phyloP scores from a whole-genome alignment of 2,329 filamentous ascomycete genomes.

The Colletotrichum sp. region DNA sequence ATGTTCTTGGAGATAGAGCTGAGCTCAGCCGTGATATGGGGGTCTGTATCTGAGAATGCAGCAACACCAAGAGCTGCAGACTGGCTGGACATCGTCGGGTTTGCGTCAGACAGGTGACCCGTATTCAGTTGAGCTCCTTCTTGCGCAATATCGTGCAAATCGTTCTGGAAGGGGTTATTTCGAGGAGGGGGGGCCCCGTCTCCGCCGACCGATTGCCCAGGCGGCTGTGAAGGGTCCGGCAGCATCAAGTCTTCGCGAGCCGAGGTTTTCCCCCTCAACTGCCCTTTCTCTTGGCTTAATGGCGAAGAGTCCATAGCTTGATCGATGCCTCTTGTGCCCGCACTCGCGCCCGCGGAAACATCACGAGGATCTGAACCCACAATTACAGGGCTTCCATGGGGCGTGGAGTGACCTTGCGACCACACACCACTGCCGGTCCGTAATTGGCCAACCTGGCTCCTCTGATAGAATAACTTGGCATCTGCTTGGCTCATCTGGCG shows the following conservation, averaged over 20 bases:
- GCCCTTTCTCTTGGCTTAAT: not conserved
- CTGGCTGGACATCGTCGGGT: not conserved
- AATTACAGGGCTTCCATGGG: slow-evolving; percentile 52
- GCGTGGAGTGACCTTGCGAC: slow-evolving; percentile 43
- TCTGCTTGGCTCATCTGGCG: slow-evolving; percentile 94
- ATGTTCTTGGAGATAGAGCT: slow-evolving; percentile 89
- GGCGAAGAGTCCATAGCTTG: slow-evolving; percentile 28
- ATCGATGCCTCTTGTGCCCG: slow-evolving; percentile 31
- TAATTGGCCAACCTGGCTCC: slow-evolving; percentile 71
- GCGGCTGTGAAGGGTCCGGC: not conserved
- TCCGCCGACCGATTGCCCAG: not conserved
- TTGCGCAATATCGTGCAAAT: not conserved
- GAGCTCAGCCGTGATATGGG: slow-evolving; percentile 83
- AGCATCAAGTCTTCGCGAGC: slow-evolving; percentile 1
- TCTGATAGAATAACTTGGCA: slow-evolving; percentile 94
- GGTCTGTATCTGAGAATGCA: slow-evolving; percentile 74
- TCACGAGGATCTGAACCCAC: slow-evolving; percentile 22
- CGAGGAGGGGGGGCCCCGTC: not conserved
- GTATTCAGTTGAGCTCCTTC: not conserved
- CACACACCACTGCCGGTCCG: slow-evolving; percentile 41
- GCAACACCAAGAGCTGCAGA: slow-evolving; percentile 68
- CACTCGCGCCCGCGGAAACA: slow-evolving; percentile 28
- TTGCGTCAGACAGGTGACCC: not conserved
- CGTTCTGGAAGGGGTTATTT: not conserved
- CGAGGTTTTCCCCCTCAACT: not conserved